Evolutionary conservation across 2,329 filamentous ascomycete genomes (phyloP).

Genomic region (Aspergillus piperis): DNA sequence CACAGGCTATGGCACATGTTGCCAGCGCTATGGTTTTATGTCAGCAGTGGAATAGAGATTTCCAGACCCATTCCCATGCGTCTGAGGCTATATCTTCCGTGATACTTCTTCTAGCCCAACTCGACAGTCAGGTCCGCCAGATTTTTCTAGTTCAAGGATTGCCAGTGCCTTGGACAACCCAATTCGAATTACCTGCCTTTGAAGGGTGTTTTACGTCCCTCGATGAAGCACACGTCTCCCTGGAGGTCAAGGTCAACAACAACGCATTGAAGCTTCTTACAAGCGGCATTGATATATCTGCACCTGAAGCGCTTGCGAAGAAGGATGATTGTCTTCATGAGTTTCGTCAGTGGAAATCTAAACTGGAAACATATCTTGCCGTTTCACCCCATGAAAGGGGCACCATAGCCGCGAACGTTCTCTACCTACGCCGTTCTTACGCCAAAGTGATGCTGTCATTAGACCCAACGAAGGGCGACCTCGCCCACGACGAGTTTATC

Average conservation of each 20-base stretch:
- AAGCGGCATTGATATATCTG: not conserved
- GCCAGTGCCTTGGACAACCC: not conserved
- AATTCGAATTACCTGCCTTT: not conserved
- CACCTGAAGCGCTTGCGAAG: not conserved
- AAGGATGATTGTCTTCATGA: not conserved
- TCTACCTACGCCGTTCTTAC: not conserved
- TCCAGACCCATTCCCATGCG: not conserved
- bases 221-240: not conserved
- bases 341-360: not conserved
- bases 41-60: not conserved
- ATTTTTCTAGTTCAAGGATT: not conserved
- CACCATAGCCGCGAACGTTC: not conserved
- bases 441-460: not conserved
- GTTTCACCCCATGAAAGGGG: not conserved
- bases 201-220: not conserved
- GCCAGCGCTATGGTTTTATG: not conserved
- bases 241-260: not conserved
- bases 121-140: slow-evolving; percentile 4
- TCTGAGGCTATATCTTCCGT: not conserved
- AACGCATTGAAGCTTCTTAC: not conserved
- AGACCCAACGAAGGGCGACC: not conserved
- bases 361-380: not conserved
- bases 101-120: not conserved
- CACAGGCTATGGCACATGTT: slow-evolving; percentile 3
- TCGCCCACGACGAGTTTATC: not conserved